Base-by-base conservation (phyloP, 2,329 filamentous ascomycete species). In the Epichloe sibirici region DNA sequence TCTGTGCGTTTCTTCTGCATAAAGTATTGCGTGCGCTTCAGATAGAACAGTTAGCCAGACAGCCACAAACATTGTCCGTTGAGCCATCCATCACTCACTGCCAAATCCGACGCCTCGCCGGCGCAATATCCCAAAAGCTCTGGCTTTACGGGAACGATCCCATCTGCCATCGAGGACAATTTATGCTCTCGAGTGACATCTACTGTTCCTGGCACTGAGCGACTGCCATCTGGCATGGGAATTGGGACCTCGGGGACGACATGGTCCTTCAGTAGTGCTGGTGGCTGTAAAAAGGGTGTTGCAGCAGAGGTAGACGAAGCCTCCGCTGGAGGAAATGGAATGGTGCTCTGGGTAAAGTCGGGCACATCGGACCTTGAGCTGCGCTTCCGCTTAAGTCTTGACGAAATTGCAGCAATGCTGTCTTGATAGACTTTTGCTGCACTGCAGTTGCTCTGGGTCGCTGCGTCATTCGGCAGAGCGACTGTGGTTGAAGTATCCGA, bases 1-100 rank as follows among this genome's bases (percentile, higher is more conserved):
- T 74, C 70, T 4, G 61, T 67, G 47, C 62, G 68, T 47, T 62
- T 63, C 53, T 70, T 65, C 7, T 57, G 54, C 21, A 61, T 63
- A 53, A 74, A 74, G 53, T 74, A 73, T 35, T 67, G 62, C 17
- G 62, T 61, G 23, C 69, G 66, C 71, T 73, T 46, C 5, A 35
- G 1, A 40, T 17, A 38, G 28, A 37, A 15, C 5, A 44, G 25
- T 49, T 11, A 49, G 48, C 3, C 5, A 12, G 6, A 23, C 3
- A 48, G 21, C 11, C 23, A 38, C 4, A 23, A 21, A 47, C 31
- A 25, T 15, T 17, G 57, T 49, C 9, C 3, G 7, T 9, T 47
- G 5, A 4, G 8, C n/a, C n/a, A n/a, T n/a, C n/a, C 37, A 25
- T 17, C 23, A 63, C 68, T 60, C 58, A 72, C 71, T 43, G 63